These are phyloP conservation scores for Ascosphaera acerosa DNA, from an alignment of 2,329 filamentous ascomycete genomes.

Conservation along the genomic window DNA sequence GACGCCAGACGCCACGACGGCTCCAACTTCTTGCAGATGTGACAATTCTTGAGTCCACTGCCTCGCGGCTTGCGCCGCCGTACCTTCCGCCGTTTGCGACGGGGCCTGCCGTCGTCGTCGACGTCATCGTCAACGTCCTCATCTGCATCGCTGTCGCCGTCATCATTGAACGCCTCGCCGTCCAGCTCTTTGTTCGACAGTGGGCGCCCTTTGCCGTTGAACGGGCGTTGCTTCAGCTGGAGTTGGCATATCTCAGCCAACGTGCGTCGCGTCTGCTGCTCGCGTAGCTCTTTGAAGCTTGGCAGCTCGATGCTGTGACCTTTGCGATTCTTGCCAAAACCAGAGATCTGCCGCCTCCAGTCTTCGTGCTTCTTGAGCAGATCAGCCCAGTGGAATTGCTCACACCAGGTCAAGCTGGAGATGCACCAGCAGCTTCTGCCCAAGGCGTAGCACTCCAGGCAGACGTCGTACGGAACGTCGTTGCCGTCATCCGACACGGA, in stretches of 20 bases:
- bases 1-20: constrained; percentile 63
- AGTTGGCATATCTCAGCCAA: constrained; percentile 87
- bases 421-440: constrained; percentile 78
- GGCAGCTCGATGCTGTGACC: constrained; percentile 35
- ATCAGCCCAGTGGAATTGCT: constrained; percentile 73
- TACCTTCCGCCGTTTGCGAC: constrained; percentile 35
- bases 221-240: constrained; percentile 54
- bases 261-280: constrained; percentile 44
- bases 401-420: constrained; percentile 66
- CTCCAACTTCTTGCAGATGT: constrained; percentile 61
- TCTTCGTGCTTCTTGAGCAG: constrained; percentile 52
- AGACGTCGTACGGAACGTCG: constrained; percentile 78
- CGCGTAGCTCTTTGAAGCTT: constrained; percentile 38
- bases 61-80: constrained; percentile 19
- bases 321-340: constrained; percentile 41
- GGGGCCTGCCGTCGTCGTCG: constrained; percentile 34
- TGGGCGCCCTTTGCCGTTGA: constrained; percentile 51
- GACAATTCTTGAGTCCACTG: constrained; percentile 35
- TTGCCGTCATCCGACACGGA: constrained; percentile 40
- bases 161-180: constrained; percentile 18
- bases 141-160: constrained; percentile 20
- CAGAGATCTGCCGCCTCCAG: constrained; percentile 58
- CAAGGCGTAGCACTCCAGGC: constrained; percentile 98
- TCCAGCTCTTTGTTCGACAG: constrained; percentile 11
- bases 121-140: constrained; percentile 19